These are phyloP conservation scores for Colletotrichum shisoi DNA, from an alignment of 2,329 filamentous ascomycete genomes.

Conservation along the genomic window DNA sequence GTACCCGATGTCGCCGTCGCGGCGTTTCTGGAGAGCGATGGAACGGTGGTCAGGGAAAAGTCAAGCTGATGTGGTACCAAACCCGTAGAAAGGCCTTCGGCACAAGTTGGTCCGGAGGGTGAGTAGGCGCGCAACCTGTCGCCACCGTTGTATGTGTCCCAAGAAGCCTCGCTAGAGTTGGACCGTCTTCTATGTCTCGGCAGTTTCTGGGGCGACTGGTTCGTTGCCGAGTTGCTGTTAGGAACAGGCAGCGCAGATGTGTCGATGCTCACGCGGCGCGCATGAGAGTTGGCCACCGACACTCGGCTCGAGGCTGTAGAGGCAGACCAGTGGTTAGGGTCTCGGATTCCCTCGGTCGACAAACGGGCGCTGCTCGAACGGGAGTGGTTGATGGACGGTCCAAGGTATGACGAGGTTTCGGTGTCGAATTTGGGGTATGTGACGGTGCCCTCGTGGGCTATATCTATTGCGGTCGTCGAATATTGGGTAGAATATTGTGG, in stretches of 20 bases:
- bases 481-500: background rate
- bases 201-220: constrained; percentile 5
- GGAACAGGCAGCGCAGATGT: background rate
- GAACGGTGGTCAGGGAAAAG: background rate
- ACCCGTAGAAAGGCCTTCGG: background rate
- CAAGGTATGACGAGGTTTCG: background rate
- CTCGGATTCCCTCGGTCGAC: constrained; percentile 53
- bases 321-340: constrained; percentile 59
- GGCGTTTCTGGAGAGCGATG: background rate
- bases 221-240: constrained; percentile 1
- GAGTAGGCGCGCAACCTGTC: constrained; percentile 13
- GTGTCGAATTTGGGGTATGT: background rate
- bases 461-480: constrained; percentile 3
- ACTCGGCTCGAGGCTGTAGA: constrained; percentile 56
- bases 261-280: constrained; percentile 25
- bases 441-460: background rate
- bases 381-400: constrained; percentile 40
- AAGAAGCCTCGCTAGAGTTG: constrained; percentile 25
- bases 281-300: constrained; percentile 16
- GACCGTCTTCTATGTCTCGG: constrained; percentile 15
- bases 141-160: background rate
- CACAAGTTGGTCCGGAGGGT: constrained; percentile 4
- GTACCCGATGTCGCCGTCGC: background rate
- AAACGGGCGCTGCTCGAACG: constrained; percentile 50
- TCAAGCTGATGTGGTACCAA: constrained; percentile 6